phyloP scores from a whole-genome alignment of 2,329 filamentous ascomycete species.

The Fusarium mangiferae region DNA sequence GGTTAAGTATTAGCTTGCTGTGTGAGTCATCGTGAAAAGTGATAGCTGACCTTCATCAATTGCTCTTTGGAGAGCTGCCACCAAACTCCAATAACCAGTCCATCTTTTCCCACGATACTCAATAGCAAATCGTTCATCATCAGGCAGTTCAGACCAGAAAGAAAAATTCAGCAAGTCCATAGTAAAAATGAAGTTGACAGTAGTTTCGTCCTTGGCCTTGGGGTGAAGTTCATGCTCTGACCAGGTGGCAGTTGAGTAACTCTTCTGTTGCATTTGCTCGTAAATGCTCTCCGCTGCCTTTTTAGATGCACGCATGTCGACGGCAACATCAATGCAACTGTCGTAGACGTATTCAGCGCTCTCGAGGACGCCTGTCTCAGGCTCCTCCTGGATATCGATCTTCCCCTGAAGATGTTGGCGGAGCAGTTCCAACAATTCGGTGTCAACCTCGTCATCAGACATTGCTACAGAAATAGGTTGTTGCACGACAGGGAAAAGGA shows the following conservation, averaged over 20 bases:
- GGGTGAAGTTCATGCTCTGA: conserved; percentile 90
- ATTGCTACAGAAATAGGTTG: conserved; percentile 56
- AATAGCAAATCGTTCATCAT: conserved; percentile 81
- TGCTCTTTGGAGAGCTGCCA: conserved; percentile 86
- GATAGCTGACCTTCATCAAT: conserved; percentile 76
- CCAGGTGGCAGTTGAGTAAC: conserved; percentile 88
- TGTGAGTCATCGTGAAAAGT: not conserved
- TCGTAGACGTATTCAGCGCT: conserved; percentile 88
- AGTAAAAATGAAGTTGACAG: conserved; percentile 92
- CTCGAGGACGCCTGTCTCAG: conserved; percentile 84
- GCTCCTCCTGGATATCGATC: conserved; percentile 63
- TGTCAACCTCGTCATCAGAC: conserved; percentile 93
- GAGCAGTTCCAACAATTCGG: conserved; percentile 85
- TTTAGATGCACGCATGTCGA: conserved; percentile 86
- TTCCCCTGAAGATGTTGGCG: conserved; percentile 79
- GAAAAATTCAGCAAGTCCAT: conserved; percentile 98
- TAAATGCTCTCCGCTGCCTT: conserved; percentile 83
- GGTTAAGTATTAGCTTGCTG: not conserved
- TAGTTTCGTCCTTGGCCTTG: conserved; percentile 79
- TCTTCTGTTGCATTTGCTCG: conserved; percentile 82
- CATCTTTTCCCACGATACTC: conserved; percentile 83
- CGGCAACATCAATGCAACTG: conserved; percentile 90
- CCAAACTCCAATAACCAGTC: conserved; percentile 96
- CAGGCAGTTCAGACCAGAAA: conserved; percentile 84
- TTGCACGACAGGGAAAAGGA: not conserved